Evolutionary conservation across 352 stramenopile genomes (phyloP).

Genomic region (Aphanomyces cochlioides): DNA sequence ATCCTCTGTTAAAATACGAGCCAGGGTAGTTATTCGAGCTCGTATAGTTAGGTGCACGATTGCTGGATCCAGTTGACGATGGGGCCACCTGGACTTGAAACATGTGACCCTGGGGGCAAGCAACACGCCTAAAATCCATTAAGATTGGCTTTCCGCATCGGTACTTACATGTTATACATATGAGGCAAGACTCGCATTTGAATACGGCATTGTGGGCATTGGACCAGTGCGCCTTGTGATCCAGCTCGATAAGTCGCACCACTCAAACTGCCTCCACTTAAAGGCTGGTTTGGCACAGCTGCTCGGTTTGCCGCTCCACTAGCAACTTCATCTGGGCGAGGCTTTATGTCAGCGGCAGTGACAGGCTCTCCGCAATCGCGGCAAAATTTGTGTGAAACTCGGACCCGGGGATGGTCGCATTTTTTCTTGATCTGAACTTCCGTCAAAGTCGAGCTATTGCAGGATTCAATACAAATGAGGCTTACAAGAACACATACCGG

Average conservation of each 20-base stretch:
- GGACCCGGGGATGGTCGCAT: constrained; percentile 80
- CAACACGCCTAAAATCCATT: constrained; percentile 53
- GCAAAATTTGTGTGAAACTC: constrained; percentile 71
- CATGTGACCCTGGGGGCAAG: constrained; percentile 80
- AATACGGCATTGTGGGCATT: constrained; percentile 80
- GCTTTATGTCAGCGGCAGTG: constrained; percentile 63
- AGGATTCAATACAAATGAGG: background rate
- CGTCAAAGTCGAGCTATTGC: constrained; percentile 43
- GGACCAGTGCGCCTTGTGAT: constrained; percentile 79
- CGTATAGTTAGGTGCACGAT: background rate
- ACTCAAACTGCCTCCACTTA: constrained; percentile 39
- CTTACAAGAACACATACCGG: constrained; percentile 29
- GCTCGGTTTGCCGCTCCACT: background rate
- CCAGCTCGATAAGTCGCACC: constrained; percentile 67
- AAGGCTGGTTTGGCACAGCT: constrained; percentile 10
- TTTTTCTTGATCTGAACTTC: constrained; percentile 83
- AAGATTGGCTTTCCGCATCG: background rate
- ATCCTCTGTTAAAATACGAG: constrained; percentile 5
- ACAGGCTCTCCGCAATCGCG: constrained; percentile 63
- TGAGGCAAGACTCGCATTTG: constrained; percentile 83
- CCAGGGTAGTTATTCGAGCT: constrained; percentile 23
- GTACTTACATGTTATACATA: constrained; percentile 87
- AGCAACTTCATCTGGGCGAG: constrained; percentile 43
- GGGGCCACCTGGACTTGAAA: constrained; percentile 78
- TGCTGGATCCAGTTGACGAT: constrained; percentile 4